Percentiles rank a stretch among this genome's conserved stretches.
Conservation (phyloP, 2,329 filamentous ascomycete genomes). For the Phialemoniopsis sp. region DNA sequence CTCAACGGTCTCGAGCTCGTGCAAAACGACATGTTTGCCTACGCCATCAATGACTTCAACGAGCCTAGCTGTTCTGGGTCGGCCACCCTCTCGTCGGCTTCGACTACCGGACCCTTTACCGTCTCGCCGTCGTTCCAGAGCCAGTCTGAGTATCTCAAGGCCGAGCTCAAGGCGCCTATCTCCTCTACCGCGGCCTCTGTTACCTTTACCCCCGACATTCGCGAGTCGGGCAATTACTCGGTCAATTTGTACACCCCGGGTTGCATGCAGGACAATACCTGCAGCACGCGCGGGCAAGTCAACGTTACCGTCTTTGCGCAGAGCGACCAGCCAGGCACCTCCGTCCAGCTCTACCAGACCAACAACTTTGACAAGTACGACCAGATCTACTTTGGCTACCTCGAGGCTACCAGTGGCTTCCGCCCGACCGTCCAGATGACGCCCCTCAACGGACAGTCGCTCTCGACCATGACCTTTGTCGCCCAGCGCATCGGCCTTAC, state of each 20-base stretch:
- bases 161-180: conserved; percentile 53
- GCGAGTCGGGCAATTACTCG: conserved; percentile 85
- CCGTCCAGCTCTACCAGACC: conserved; percentile 68
- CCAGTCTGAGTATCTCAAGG: conserved; percentile 72
- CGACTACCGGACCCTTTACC: conserved; percentile 70
- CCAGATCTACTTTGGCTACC: conserved; percentile 78
- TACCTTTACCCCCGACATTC: conserved; percentile 78
- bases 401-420: conserved; percentile 75
- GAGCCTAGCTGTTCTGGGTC: conserved; percentile 74
- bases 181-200: conserved; percentile 61
- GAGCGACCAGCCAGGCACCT: conserved; percentile 46
- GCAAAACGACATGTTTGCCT: conserved; percentile 78
- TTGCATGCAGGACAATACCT: conserved; percentile 76
- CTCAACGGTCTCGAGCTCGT: conserved; percentile 84
- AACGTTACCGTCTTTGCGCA: conserved; percentile 57
- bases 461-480: conserved; percentile 70
- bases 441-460: conserved; percentile 59
- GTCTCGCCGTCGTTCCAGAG: conserved; percentile 64
- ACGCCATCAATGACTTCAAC: conserved; percentile 84
- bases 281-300: conserved; percentile 71
- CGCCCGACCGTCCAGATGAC: conserved; percentile 75
- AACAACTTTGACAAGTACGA: conserved; percentile 98
- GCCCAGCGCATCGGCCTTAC: conserved; percentile 82
- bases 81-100: conserved; percentile 61
- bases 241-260: conserved; percentile 91